These are phyloP conservation scores for Phtheirospermum japonicum DNA, from an alignment of 257 asterid genomes.

Conservation along the genomic window DNA sequence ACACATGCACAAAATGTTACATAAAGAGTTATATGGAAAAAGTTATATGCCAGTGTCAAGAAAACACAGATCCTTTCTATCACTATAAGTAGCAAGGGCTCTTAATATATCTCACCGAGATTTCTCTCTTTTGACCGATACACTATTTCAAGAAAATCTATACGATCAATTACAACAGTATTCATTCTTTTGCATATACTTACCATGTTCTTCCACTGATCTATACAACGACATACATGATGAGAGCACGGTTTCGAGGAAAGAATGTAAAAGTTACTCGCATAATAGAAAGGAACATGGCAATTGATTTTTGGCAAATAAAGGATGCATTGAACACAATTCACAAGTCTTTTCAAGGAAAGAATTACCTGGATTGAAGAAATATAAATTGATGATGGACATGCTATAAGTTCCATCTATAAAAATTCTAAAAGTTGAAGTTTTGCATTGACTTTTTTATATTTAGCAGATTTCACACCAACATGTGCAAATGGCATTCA, in stretches of 20 bases:
- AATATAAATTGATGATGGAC: no score
- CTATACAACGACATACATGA: neutral
- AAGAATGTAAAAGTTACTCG: no score
- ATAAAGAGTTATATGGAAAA: slow-evolving; percentile 5
- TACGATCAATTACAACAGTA: neutral
- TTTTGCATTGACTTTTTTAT: no score
- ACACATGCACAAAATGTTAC: neutral
- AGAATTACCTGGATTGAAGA: no score
- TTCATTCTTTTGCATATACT: neutral
- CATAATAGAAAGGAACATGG: no score
- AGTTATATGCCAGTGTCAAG: neutral
- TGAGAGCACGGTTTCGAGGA: no score
- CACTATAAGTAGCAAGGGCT: neutral
- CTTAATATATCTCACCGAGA: neutral
- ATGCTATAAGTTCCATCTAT: no score
- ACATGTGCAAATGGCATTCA: no score
- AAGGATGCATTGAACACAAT: no score
- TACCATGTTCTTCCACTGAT: neutral
- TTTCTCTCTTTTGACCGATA: slow-evolving; percentile 9
- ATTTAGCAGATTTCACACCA: neutral
- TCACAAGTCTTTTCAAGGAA: no score
- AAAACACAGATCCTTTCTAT: neutral
- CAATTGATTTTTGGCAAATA: no score
- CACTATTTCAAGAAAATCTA: neutral
- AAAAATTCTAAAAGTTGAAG: no score